Evolutionary conservation across 768 basidiomycete genomes (phyloP).

Genomic region (Dentipellis fragilis): DNA sequence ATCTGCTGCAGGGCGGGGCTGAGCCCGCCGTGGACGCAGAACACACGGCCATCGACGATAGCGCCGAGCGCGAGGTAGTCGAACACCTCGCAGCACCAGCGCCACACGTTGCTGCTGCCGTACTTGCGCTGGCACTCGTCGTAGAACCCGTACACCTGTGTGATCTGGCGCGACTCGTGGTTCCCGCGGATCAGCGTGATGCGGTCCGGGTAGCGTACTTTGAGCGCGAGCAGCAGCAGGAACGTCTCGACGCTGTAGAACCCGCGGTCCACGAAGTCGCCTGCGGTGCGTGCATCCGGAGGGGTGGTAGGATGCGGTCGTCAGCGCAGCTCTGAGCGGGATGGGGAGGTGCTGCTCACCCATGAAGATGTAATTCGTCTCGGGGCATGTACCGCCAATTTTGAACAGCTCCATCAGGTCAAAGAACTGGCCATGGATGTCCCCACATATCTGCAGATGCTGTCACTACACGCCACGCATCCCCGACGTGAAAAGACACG

Average conservation of each 20-base stretch:
- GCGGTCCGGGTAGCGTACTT: slow-evolving; percentile 94
- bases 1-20: slow-evolving; percentile 81
- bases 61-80: slow-evolving; percentile 93
- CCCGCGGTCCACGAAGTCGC: slow-evolving; percentile 96
- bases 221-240: slow-evolving; percentile 86
- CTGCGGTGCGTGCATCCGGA: slow-evolving; percentile 31
- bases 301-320: neutral
- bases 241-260: slow-evolving; percentile 98
- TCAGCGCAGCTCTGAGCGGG: slow-evolving; percentile 7
- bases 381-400: slow-evolving; percentile 85
- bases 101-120: slow-evolving; percentile 88
- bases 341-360: slow-evolving; percentile 34
- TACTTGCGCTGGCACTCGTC: slow-evolving; percentile 98
- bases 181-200: slow-evolving; percentile 96
- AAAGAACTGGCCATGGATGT: slow-evolving; percentile 97
- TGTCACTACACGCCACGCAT: slow-evolving; percentile 19
- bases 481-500: slow-evolving; percentile 21
- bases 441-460: slow-evolving; percentile 67
- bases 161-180: slow-evolving; percentile 96
- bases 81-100: slow-evolving; percentile 98
- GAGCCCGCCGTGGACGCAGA: slow-evolving; percentile 95
- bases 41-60: slow-evolving; percentile 93
- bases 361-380: slow-evolving; percentile 96
- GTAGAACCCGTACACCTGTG: slow-evolving; percentile 90
- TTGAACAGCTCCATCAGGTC: slow-evolving; percentile 94